Conservation (phyloP, 768 basidiomycete species). For the Imleria badia region DNA sequence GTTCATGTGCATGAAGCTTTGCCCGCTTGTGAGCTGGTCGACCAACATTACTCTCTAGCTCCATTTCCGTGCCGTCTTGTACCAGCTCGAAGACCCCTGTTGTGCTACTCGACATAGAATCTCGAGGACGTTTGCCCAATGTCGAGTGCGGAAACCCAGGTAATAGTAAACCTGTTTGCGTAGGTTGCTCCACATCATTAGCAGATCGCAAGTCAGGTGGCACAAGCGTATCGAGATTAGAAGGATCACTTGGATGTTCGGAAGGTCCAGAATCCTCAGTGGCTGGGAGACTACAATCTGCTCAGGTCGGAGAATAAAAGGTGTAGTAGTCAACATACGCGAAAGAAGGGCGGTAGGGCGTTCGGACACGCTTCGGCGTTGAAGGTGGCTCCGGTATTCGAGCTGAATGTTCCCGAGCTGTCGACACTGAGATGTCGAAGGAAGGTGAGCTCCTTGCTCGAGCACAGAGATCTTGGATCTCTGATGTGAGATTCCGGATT, state of each 20-base stretch:
- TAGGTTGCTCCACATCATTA: slow-evolving; percentile 11
- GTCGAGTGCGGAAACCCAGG: slow-evolving; percentile 44
- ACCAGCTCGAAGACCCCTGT: slow-evolving; percentile 43
- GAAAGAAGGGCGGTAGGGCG: slow-evolving; percentile 26
- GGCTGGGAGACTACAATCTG: slow-evolving; percentile 17
- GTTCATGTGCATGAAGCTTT: slow-evolving; percentile 32
- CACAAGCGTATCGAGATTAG: slow-evolving; percentile 15
- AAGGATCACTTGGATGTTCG: slow-evolving; percentile 20
- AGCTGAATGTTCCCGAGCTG: slow-evolving; percentile 12
- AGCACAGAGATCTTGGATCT: slow-evolving; percentile 34
- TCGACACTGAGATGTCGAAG: slow-evolving; percentile 6
- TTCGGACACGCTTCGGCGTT: slow-evolving; percentile 35
- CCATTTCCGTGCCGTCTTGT: slow-evolving; percentile 41
- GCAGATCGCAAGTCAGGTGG: slow-evolving; percentile 9
- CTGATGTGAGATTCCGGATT: slow-evolving; percentile 37
- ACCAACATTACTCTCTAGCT: slow-evolving; percentile 37
- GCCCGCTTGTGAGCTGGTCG: slow-evolving; percentile 56
- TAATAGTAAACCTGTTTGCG: slow-evolving; percentile 19
- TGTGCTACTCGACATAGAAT: slow-evolving; percentile 44
- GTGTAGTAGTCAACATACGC: slow-evolving; percentile 19
- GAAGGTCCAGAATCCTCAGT: slow-evolving; percentile 20
- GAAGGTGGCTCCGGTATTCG: slow-evolving; percentile 33
- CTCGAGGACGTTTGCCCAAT: slow-evolving; percentile 68
- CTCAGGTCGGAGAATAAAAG: slow-evolving; percentile 13
- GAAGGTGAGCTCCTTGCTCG: slow-evolving; percentile 13